Percentiles rank a stretch among this genome's conserved stretches.
Conservation (phyloP, 108 stramenopile genomes). For the Conticribra weissflogii region DNA sequence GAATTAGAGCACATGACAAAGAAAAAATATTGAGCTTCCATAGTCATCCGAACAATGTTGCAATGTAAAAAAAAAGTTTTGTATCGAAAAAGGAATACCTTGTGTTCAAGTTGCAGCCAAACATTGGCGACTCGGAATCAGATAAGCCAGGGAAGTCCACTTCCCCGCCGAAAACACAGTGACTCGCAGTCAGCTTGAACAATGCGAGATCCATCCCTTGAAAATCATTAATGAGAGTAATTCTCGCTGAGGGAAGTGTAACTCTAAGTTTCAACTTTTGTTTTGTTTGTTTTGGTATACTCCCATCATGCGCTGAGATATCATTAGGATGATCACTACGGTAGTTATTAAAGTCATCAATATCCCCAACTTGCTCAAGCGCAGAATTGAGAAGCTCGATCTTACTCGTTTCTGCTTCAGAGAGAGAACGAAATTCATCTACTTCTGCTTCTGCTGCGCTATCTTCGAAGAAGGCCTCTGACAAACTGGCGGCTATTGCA, state of each 20-base stretch:
- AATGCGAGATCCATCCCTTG: conserved; percentile 87
- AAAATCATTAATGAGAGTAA: conserved; percentile 83
- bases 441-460: conserved; percentile 4
- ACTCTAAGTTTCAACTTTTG: conserved; percentile 49
- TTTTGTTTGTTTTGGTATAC: conserved; percentile 4
- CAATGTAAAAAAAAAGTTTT: neutral
- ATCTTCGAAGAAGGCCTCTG: conserved; percentile 45
- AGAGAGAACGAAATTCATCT: conserved; percentile 44
- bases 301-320: conserved; percentile 30
- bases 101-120: conserved; percentile 45
- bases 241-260: conserved; percentile 65
- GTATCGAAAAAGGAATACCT: too few species aligned
- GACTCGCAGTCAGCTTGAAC: conserved; percentile 64
- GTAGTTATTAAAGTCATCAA: conserved; percentile 8
- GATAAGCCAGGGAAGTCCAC: conserved; percentile 33
- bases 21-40: neutral
- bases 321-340: conserved; percentile 16
- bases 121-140: conserved; percentile 33
- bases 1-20: neutral
- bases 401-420: conserved; percentile 48
- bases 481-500: conserved; percentile 65
- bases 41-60: neutral
- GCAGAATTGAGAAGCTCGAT: conserved; percentile 66
- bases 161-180: conserved; percentile 59
- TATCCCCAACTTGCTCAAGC: conserved; percentile 43